Evolutionary conservation across 2,329 filamentous ascomycete genomes (phyloP), one percentile per base, ranked within the genome.

Genomic region (Apiospora aurea): DNA sequence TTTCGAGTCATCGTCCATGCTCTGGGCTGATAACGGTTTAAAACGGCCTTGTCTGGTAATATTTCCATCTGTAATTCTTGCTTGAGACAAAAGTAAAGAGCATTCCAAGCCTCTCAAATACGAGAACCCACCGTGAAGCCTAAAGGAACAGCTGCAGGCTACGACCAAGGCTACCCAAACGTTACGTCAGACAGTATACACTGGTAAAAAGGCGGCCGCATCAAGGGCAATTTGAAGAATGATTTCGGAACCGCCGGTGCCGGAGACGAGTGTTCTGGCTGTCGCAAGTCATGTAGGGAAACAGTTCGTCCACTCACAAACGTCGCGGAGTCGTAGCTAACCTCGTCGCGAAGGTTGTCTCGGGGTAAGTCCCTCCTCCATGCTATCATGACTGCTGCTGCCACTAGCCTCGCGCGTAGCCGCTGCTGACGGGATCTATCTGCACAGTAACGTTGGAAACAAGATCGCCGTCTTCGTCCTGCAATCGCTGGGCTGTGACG

Each of bases 381-480:
- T 38, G 10, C 21, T 21, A 10, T n/a, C 18, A n/a, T 24, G 10
- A n/a, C 34, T 24, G n/a, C 34, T 24, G n/a, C 29, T 41, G 11
- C 18, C 18, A n/a, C 18, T 41, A 64, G 34, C 71, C 67, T 70
- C 70, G 38, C 64, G 46, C 10, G 26, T 71, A 67, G 46, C 46
- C n/a, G 49, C 47, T 57, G 71, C 73, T 76, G 74, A 73, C 71
- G 67, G 67, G 69, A 69, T 49, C 57, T 64, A 64, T 24, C 49
- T 71, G 53, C 24, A 74, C 81, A 97, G 96, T 81, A 96, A 98
- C 88, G 96, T 99, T 76, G 96, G 96, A 69, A 99, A 99, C 82
- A 97, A 96, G 79, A 97, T 99, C 87, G 95, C 95, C 57, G 95
- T 95, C 1, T 97, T 97, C 80, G 94, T 95, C 76, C 92, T 99